These are phyloP conservation scores for Marsdenia floribunda DNA, from an alignment of 257 asterid species.

Conservation along the genomic window DNA sequence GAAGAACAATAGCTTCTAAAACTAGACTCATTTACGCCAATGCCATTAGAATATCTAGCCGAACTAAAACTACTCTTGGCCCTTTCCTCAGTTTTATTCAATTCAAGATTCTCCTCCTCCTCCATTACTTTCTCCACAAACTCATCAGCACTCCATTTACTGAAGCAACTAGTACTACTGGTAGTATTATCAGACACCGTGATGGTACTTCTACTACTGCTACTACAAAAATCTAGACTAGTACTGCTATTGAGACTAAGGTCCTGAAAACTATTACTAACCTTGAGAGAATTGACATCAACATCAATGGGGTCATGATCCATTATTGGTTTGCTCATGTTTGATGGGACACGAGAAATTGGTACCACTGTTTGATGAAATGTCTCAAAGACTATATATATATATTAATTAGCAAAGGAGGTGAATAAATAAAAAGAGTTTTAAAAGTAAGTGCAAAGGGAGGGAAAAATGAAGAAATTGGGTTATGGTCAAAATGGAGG, in stretches of 20 bases:
- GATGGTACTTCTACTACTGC: conserved; percentile 25
- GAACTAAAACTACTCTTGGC: conserved; percentile 39
- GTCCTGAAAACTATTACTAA: conserved; percentile 33
- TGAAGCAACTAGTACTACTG: conserved; percentile 12
- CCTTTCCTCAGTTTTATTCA: conserved; percentile 28
- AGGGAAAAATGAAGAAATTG: neutral
- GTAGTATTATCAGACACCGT: conserved; percentile 38
- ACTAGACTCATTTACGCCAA: conserved; percentile 47
- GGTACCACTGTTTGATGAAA: conserved; percentile 37
- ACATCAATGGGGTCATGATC: conserved; percentile 20
- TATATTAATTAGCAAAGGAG: neutral
- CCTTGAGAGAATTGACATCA: conserved; percentile 33
- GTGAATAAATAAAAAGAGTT: neutral
- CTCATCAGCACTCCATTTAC: conserved; percentile 31
- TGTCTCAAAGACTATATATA: conserved; percentile 23
- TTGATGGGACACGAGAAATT: neutral
- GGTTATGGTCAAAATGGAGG: conserved; percentile 48
- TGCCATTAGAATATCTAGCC: conserved; percentile 24
- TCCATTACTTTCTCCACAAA: conserved; percentile 37
- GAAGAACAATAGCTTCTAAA: conserved; percentile 49
- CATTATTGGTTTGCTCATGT: conserved; percentile 36
- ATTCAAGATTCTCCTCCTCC: conserved; percentile 8
- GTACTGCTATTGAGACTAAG: conserved; percentile 41
- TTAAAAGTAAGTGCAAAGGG: conserved; percentile 31
- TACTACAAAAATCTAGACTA: conserved; percentile 35